Conservation (phyloP, 208 protist species). For the Leishmania tropica region DNA sequence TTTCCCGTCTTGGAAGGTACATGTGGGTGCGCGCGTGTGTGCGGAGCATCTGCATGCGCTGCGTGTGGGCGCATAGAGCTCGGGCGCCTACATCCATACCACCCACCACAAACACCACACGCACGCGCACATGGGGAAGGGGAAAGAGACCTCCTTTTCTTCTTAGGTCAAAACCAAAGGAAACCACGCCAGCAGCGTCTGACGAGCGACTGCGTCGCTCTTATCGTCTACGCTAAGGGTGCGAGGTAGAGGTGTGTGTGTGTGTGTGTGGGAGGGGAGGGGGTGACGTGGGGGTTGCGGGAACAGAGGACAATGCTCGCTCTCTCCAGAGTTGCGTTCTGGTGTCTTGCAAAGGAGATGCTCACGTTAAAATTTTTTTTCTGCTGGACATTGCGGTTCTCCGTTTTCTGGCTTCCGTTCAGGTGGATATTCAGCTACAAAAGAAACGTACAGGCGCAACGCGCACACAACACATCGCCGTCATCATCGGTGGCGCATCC, state of each 20-base stretch:
- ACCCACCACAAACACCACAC: too few species aligned
- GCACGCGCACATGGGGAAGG: too few species aligned
- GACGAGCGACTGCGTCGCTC: neutral
- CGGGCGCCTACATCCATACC: too few species aligned
- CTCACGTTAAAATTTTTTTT: neutral
- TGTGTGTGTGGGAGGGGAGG: neutral
- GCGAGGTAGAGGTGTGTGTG: neutral
- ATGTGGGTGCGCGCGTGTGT: too few species aligned
- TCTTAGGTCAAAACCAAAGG: neutral
- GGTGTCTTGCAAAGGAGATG: neutral
- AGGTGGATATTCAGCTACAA: neutral
- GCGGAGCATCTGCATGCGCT: too few species aligned
- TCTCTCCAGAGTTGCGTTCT: neutral
- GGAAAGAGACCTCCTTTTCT: neutral
- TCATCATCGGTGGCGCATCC: too few species aligned
- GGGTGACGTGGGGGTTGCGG: neutral
- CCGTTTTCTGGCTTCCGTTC: neutral
- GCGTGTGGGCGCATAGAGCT: too few species aligned
- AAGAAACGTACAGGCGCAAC: neutral
- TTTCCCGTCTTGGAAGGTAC: too few species aligned
- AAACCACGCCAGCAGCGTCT: neutral
- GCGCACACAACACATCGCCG: neutral
- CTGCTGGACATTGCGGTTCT: neutral
- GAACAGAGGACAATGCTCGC: neutral
- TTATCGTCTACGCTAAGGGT: neutral